Percentiles rank a stretch among this genome's conserved stretches.
Evolutionary conservation across 208 protist species (phyloP).

Genomic region (Crithidia fasciculata): DNA sequence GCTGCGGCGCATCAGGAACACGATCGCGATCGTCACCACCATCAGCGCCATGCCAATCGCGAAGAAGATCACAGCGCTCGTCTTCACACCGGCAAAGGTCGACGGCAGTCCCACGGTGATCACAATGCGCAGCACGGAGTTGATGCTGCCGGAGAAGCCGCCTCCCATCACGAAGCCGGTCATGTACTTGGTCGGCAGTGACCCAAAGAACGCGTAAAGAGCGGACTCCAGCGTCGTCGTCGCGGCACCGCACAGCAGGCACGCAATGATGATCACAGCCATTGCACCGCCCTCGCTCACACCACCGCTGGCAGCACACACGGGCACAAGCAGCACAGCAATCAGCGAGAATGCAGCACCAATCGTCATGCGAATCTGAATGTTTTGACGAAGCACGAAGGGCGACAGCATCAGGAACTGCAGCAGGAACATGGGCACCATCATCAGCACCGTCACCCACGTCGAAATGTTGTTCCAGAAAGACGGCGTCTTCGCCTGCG

Average conservation of each 20-base stretch:
- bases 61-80: constrained; percentile 50
- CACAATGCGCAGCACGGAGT: constrained; percentile 53
- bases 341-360: constrained; percentile 32
- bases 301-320: constrained; percentile 36
- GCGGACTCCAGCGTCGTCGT: constrained; percentile 42
- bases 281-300: constrained; percentile 36
- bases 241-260: constrained; percentile 31
- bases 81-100: constrained; percentile 52
- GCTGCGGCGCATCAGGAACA: constrained; percentile 35
- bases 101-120: constrained; percentile 37
- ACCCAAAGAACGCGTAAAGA: constrained; percentile 40
- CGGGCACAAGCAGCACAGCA: constrained; percentile 41
- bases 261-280: constrained; percentile 40
- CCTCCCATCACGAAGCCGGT: constrained; percentile 44
- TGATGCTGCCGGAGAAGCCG: constrained; percentile 48
- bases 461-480: constrained; percentile 51
- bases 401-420: constrained; percentile 46
- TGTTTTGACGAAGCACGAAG: constrained; percentile 40
- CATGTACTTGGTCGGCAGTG: constrained; percentile 46
- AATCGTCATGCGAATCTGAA: constrained; percentile 41
- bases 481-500: constrained; percentile 18
- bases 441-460: constrained; percentile 49
- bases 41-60: constrained; percentile 44
- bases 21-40: constrained; percentile 35
- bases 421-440: constrained; percentile 46